Conservation (phyloP, 495 filamentous ascomycete species). For the Podospora comata region DNA sequence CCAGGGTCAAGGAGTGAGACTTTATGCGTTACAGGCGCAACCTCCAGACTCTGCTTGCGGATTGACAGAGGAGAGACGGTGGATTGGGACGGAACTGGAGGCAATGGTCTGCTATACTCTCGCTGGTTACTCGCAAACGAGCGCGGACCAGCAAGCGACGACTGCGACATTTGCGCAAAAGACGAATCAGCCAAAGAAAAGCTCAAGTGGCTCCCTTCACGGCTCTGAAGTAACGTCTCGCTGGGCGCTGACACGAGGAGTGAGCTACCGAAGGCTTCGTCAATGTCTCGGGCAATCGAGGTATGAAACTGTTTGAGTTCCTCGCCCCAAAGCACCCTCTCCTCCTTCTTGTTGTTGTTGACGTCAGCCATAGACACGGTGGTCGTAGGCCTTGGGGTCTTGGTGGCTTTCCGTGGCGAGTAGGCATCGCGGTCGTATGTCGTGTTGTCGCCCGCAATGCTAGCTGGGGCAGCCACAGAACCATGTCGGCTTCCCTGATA, state of each 20-base stretch:
- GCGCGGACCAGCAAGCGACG: background rate
- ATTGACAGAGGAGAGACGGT: constrained; percentile 26
- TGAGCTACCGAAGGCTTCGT: constrained; percentile 77
- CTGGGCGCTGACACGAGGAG: constrained; percentile 48
- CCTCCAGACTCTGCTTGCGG: constrained; percentile 24
- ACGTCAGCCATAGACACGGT: constrained; percentile 23
- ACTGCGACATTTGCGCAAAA: background rate
- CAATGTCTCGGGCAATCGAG: constrained; percentile 50
- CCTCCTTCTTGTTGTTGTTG: constrained; percentile 21
- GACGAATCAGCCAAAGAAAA: constrained; percentile 23
- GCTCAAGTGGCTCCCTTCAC: constrained; percentile 29
- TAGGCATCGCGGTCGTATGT: constrained; percentile 23
- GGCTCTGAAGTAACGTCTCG: constrained; percentile 17
- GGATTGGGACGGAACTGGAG: constrained; percentile 52
- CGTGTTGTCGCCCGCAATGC: constrained; percentile 29
- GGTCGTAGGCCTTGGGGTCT: background rate
- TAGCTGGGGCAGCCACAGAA: constrained; percentile 24
- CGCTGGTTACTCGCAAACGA: constrained; percentile 12
- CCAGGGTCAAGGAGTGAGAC: constrained; percentile 3
- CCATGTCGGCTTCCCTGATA: constrained; percentile 19
- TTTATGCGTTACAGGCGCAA: constrained; percentile 15
- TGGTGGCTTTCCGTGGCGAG: constrained; percentile 13
- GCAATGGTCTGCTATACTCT: constrained; percentile 46
- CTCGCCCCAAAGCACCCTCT: constrained; percentile 41
- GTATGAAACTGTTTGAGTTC: constrained; percentile 49